These are phyloP conservation scores for Paraphaeosphaeria minitans DNA, from an alignment of 2,329 filamentous ascomycete genomes.

Conservation along the genomic window DNA sequence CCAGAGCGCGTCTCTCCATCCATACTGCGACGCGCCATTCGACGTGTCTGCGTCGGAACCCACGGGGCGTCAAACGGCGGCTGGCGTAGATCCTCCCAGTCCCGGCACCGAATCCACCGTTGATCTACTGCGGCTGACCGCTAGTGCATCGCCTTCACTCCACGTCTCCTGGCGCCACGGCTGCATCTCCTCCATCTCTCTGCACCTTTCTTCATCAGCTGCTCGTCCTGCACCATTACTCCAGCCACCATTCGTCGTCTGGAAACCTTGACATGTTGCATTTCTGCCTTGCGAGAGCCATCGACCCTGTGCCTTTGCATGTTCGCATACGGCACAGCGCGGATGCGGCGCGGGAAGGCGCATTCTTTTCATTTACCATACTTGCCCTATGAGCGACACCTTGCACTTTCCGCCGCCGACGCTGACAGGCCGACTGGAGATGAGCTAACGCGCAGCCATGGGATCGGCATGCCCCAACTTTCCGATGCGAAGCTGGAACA, in stretches of 20 bases:
- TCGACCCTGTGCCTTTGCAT: neutral
- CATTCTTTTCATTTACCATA: neutral
- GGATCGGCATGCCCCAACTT: conserved; percentile 1
- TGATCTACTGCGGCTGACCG: conserved; percentile 8
- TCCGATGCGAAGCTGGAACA: conserved; percentile 1
- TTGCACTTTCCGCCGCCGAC: neutral
- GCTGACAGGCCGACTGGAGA: too few relatives aligned
- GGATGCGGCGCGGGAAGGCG: neutral
- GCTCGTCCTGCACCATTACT: neutral
- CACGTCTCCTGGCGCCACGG: neutral
- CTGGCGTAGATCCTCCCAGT: conserved; percentile 1
- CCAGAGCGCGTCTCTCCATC: neutral
- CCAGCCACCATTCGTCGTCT: neutral
- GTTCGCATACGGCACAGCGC: neutral
- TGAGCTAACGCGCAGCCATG: neutral
- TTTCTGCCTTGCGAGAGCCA: neutral
- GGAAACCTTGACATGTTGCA: neutral
- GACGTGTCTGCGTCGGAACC: neutral
- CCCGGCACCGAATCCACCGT: neutral
- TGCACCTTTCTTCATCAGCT: neutral
- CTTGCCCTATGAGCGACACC: neutral
- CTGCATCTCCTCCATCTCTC: neutral
- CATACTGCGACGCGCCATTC: neutral
- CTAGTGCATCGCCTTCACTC: conserved; percentile 1
- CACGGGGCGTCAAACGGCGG: conserved; percentile 4